Conservation (phyloP, 345 rosid species). For the Eucalyptus curtisii region DNA sequence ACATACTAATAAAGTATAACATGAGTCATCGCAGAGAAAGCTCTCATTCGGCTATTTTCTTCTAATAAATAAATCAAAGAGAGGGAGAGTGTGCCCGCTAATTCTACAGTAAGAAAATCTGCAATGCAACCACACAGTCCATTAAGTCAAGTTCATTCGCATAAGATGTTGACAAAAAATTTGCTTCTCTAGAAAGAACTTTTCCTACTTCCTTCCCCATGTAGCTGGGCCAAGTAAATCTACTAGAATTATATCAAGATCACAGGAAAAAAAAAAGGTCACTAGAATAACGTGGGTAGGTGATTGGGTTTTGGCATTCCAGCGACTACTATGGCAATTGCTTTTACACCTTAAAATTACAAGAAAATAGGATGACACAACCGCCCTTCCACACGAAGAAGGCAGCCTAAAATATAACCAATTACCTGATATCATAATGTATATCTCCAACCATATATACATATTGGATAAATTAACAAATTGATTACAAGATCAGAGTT, state of each 20-base stretch:
- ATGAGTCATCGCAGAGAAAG: no score
- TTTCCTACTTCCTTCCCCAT: not conserved
- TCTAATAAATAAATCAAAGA: no score
- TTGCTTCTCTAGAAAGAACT: not conserved
- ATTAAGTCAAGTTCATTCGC: not conserved
- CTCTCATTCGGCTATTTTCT: no score
- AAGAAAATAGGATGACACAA: no score
- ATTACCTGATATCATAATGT: no score
- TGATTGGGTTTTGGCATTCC: constrained; percentile 16
- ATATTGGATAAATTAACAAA: no score
- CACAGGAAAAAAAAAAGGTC: not conserved
- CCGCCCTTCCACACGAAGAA: no score
- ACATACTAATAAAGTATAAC: no score
- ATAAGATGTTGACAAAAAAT: not conserved
- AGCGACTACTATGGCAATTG: constrained; percentile 6
- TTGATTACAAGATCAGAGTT: no score
- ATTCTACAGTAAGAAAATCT: not conserved
- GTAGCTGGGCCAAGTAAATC: not conserved
- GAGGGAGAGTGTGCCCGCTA: not conserved
- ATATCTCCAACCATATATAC: no score
- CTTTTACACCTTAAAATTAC: no score
- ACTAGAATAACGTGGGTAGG: not conserved
- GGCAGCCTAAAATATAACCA: no score
- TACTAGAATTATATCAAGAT: not conserved
- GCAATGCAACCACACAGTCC: not conserved